Evolutionary conservation across 1,139 yeast species (phyloP), one percentile per base, ranked within the genome.

Genomic region (Entelexis paramagnoliae): DNA sequence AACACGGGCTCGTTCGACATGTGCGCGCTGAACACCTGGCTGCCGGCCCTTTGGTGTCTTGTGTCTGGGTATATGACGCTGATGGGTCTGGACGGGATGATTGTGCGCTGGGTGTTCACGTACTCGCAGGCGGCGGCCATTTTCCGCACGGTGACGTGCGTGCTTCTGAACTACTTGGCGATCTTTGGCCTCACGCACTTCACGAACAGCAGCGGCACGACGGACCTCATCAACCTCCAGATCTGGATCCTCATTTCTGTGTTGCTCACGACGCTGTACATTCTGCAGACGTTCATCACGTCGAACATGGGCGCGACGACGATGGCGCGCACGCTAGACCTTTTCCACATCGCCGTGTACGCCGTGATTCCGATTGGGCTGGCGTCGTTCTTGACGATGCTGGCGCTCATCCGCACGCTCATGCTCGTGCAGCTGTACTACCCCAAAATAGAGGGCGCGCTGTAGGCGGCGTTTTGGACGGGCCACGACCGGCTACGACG

Each of bases 321-420:
- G 22, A 63, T 64, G 47, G 58, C 62, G 51, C 62, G 71, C 20
- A 64, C 70, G 7, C 68, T 68, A 44, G 84, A 88, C 57, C 78
- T 91, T 54, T 84, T 88, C 66, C 87, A 85, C 60, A 84, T 91
- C 47, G 89, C 85, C 1, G 96, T 91, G 1, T 91, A 86, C 71
- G 96, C 97, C 1, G 97, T 91, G 50, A 96, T 91, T 6, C 98
- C 98, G 0, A 89, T 91, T 24, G 98, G 98, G 0, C 63, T 91
- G 55, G 96, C 98, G 3, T 86, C 96, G 61, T 91, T 91, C 62
- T 69, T 89, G 28, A 88, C 97, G 5, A 87, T 89, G 95, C 72
- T 88, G 29, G 93, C 89, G 0, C 69, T 89, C 48, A 69, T 88
- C 30, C 71, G 96, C 57, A 78, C 87, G 50, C 67, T 88, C 48